Evolutionary conservation across 305 asterid species (phyloP).

Genomic region (Rubia peregrina): DNA sequence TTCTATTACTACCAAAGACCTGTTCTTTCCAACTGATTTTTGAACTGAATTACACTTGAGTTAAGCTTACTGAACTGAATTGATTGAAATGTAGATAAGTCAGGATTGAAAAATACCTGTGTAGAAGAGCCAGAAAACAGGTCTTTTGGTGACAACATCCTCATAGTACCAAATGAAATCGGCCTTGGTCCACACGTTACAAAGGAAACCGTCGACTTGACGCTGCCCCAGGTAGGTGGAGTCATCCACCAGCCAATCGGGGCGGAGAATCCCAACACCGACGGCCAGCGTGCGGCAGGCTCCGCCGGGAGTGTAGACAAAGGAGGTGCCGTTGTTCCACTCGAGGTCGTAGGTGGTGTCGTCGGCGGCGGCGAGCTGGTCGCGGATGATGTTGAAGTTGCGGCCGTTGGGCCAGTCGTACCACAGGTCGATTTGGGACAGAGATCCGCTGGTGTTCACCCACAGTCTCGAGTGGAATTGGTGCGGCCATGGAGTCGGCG

Average conservation of each 20-base stretch:
- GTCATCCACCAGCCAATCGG: conserved; percentile 80
- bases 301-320: conserved; percentile 30
- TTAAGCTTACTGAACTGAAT: too few relatives aligned
- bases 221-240: conserved; percentile 71
- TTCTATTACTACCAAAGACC: too few relatives aligned
- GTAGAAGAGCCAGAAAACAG: conserved; percentile 77
- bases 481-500: conserved; percentile 63
- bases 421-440: conserved; percentile 68
- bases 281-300: conserved; percentile 40
- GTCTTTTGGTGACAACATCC: conserved; percentile 63
- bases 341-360: conserved; percentile 49
- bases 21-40: too few relatives aligned
- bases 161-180: conserved; percentile 74
- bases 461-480: conserved; percentile 72
- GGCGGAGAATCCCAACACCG: conserved; percentile 70
- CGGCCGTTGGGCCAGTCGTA: conserved; percentile 90
- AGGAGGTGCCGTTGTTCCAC: conserved; percentile 73
- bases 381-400: conserved; percentile 73
- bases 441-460: conserved; percentile 54
- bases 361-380: conserved; percentile 44
- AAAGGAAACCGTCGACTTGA: conserved; percentile 49
- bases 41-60: too few relatives aligned
- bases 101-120: conserved; percentile 32
- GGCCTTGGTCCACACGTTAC: conserved; percentile 70
- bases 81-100: too few relatives aligned